Percentiles rank a stretch among this genome's conserved stretches.
phyloP scores from a whole-genome alignment of 306 rosid species.

The Vigna trinervia region DNA sequence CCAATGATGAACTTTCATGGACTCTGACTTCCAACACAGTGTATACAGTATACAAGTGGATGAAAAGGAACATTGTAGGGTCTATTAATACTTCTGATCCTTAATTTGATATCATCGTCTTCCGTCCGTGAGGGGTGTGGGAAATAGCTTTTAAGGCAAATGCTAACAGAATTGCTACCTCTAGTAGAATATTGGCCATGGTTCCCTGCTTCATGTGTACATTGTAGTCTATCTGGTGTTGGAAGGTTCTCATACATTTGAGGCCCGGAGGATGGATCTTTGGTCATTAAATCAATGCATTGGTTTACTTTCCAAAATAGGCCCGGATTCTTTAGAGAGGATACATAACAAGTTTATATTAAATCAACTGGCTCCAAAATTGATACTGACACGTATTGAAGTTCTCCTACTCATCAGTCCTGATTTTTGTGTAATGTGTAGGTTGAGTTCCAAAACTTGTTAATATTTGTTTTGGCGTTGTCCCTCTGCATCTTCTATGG shows the following conservation, averaged over 20 bases:
- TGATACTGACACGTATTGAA: neutral
- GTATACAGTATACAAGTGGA: neutral
- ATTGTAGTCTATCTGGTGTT: no score
- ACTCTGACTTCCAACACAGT: neutral
- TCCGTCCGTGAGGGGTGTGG: neutral
- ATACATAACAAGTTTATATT: neutral
- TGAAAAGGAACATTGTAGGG: neutral
- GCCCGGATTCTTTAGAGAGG: neutral
- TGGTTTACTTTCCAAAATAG: neutral
- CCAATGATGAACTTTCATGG: neutral
- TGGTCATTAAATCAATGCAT: neutral
- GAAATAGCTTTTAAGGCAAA: neutral
- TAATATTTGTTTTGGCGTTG: neutral
- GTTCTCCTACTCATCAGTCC: neutral
- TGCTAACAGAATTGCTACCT: neutral
- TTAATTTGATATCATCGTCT: neutral
- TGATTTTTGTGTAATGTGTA: neutral
- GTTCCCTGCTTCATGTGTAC: neutral
- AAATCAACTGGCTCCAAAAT: neutral
- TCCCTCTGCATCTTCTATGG: neutral
- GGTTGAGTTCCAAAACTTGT: neutral
- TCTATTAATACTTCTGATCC: neutral
- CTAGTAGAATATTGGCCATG: neutral
- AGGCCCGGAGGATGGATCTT: neutral
- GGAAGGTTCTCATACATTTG: neutral